These are phyloP conservation scores for Aspergillus tanneri DNA, from an alignment of 2,329 filamentous ascomycete genomes.

Conservation along the genomic window DNA sequence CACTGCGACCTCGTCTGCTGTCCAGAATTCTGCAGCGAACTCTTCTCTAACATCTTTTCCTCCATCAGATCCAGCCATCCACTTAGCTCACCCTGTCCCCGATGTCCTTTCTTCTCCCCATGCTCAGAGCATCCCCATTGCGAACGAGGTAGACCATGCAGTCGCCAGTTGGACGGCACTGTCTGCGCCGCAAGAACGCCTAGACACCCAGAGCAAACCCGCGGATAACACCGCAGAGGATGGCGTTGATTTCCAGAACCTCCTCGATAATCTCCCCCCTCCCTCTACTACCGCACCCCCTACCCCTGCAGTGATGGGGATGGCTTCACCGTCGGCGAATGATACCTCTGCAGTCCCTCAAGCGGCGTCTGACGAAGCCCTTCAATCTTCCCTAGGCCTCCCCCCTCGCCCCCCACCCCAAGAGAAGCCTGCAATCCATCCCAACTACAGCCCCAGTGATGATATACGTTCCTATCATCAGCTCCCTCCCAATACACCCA, in stretches of 20 bases:
- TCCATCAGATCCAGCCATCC: slow-evolving; percentile 29
- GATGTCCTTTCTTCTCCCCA: slow-evolving; percentile 26
- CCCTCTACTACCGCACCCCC: slow-evolving; percentile 30
- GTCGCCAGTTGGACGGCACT: slow-evolving; percentile 20
- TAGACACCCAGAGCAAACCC: slow-evolving; percentile 25
- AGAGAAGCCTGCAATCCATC: slow-evolving; percentile 41
- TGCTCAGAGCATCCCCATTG: slow-evolving; percentile 28
- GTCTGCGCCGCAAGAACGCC: slow-evolving; percentile 21
- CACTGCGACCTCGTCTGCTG: slow-evolving; percentile 14
- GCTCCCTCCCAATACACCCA: slow-evolving; percentile 31
- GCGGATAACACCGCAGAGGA: slow-evolving; percentile 29
- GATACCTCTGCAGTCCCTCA: slow-evolving; percentile 30
- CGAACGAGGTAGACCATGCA: slow-evolving; percentile 33
- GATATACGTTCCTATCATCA: slow-evolving; percentile 44
- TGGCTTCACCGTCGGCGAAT: slow-evolving; percentile 22
- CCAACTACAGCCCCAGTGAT: slow-evolving; percentile 40
- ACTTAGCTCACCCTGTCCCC: slow-evolving; percentile 24
- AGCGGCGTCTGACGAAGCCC: slow-evolving; percentile 30
- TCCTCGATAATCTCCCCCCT: slow-evolving; percentile 50
- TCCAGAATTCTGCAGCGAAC: slow-evolving; percentile 17
- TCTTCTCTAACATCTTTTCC: slow-evolving; percentile 25
- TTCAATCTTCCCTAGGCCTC: slow-evolving; percentile 39
- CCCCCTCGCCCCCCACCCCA: slow-evolving; percentile 48
- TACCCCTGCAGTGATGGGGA: slow-evolving; percentile 26
- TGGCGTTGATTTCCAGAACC: slow-evolving; percentile 49